Percentiles rank a stretch among this genome's conserved stretches.
phyloP scores from a whole-genome alignment of 148 eudicot genomes.

The Nepenthes mirabilis region DNA sequence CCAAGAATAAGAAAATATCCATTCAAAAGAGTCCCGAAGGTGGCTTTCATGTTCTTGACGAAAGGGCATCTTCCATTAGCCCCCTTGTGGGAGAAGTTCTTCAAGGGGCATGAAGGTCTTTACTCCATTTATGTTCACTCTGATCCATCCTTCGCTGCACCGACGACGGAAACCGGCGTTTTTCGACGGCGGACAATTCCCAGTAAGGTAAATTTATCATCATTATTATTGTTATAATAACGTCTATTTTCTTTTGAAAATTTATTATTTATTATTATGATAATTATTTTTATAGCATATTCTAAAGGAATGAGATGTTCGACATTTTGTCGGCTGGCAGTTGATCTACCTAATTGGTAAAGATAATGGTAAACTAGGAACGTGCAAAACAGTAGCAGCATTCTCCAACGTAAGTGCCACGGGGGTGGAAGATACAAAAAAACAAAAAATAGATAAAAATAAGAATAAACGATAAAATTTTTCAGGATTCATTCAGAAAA shows the following conservation, averaged over 20 bases:
- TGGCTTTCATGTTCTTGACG: slow-evolving; percentile 76
- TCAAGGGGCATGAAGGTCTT: slow-evolving; percentile 44
- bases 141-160: slow-evolving; percentile 35
- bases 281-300: no score
- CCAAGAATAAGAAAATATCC: slow-evolving; percentile 17
- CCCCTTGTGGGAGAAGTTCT: slow-evolving; percentile 75
- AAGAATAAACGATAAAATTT: no score
- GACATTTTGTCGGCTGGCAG: no score
- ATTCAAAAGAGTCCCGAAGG: slow-evolving; percentile 29
- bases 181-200: slow-evolving; percentile 59
- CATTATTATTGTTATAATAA: neutral
- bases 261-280: neutral
- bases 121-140: slow-evolving; percentile 77
- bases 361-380: no score
- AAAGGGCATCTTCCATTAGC: slow-evolving; percentile 52
- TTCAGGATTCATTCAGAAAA: no score
- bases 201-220: slow-evolving; percentile 34
- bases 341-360: no score
- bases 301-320: no score
- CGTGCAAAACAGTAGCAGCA: no score
- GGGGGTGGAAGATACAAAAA: no score
- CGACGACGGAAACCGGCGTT: slow-evolving; percentile 32
- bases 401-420: no score
- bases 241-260: neutral
- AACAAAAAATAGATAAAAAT: no score